Evolutionary conservation across 345 rosid species (phyloP), one percentile per base, ranked within the genome.

Genomic region (Populus euphratica): DNA sequence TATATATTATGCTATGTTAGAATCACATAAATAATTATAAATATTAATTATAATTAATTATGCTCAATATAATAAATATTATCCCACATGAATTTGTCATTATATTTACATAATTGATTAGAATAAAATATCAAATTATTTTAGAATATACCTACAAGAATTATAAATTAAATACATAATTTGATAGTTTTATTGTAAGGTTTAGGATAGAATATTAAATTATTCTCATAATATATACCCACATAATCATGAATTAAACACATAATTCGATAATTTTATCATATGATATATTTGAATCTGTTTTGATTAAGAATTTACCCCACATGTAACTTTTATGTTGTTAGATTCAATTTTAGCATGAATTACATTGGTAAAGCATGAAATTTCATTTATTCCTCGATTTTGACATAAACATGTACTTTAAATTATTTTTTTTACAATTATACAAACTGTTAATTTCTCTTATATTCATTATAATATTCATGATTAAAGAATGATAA

Each of bases 371-470:
- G 4, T 54, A 20, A 54, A 54, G 10, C 3, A 54, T 8, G 25
- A 21, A 8, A 54, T 21, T 18, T 54, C 21, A 2, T 54, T 54
- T 56, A n/a, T 56, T 54, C 27, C 27, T 56, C 0, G 8, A n/a
- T 56, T n/a, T 56, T 2, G 8, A 54, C 0, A 54, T 0, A 0
- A 21, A 0, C 1, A 54, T 54, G 23, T 18, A 21, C 0, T 54
- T 39, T 8, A 39, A 39, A 39, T 54, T 54, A n/a, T n/a, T 52
- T 11, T 52, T 20, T 52, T 20, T 20, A 0, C 0, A 52, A 0
- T 0, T 52, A 7, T 52, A 20, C 9, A 52, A 20, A 9, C 0
- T 6, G 0, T 3, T 20, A 50, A 50, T 50, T 17, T 20, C 3
- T 20, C 11, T 52, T 5, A 52, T 52, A 52, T 52, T 52, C 0